Base-by-base conservation (phyloP, 75 land plant genomes). In the Sequoiadendron giganteum region DNA sequence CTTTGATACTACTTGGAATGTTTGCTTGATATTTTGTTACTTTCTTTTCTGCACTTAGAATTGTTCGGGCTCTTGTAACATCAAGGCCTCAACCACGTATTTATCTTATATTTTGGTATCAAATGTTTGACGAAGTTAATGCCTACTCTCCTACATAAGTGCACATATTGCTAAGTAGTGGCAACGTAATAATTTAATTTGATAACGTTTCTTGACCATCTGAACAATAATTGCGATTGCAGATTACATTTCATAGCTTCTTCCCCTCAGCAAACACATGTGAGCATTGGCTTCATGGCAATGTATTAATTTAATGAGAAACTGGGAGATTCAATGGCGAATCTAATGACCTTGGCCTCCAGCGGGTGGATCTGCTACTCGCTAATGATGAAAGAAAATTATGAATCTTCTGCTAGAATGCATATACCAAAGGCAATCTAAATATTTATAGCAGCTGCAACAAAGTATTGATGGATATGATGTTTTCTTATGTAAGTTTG, bases 201-300 rank as follows among this genome's bases (percentile, higher is more conserved):
- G 75, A 28, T n/a, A n/a, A n/a, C n/a, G n/a, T n/a, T n/a, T n/a
- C n/a, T n/a, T n/a, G n/a, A n/a, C n/a, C n/a, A 68, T 68, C 28
- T 68, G 25, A 40, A 79, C n/a, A 18, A 9, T 79, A 28, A 40
- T 19, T 79, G 40, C 19, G 47, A 79, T 79, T 40, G 87, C 90
- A 95, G 99, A 90, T 88, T 97, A 87, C 99, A 96, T 65, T 76
- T 97, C 85, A 93, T 96, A 80, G 92, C 92, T 55, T 93, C 99
- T 87, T 97, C 99, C 81, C 99, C 97, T 87, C 93, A 90, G 89
- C 99, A 97, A 40, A n/a, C n/a, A 40, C 2, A 40, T 40, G 42
- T 40, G 2, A 40, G 2, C 1, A 40, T 40, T 40, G 42, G 42
- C 42, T 40, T 40, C 42, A 40, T 40, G 42, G 42, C 42, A 40